phyloP scores from a whole-genome alignment of 306 rosid species.

The Hylodesmum podocarpum region DNA sequence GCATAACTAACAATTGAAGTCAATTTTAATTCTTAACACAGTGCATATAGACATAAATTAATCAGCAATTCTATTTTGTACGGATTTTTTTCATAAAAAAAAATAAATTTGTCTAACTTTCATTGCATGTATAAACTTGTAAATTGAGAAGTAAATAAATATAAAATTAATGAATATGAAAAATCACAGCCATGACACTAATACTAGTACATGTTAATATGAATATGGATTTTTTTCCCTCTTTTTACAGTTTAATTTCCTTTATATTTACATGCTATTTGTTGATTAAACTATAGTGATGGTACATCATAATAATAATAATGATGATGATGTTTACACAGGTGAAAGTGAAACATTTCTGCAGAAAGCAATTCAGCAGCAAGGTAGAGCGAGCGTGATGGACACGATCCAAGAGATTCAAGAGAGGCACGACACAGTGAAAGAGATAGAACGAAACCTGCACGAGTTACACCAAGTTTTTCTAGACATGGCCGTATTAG shows the following conservation, averaged over 20 bases:
- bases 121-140: background rate
- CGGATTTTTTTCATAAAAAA: no score
- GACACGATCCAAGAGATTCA: constrained; percentile 85
- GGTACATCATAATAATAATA: background rate
- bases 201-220: background rate
- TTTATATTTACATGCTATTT: no score
- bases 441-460: constrained; percentile 72
- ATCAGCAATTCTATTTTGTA: no score
- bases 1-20: no score
- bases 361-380: constrained; percentile 77
- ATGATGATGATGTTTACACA: constrained; percentile 35
- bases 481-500: constrained; percentile 84
- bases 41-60: no score
- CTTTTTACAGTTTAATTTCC: no score
- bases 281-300: background rate
- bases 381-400: constrained; percentile 71
- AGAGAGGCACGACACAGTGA: constrained; percentile 82
- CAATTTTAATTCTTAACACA: no score
- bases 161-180: background rate
- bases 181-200: background rate
- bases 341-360: constrained; percentile 84
- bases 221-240: background rate
- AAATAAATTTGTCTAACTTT: background rate
- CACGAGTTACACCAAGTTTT: constrained; percentile 84
- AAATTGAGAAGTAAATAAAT: background rate